These are phyloP conservation scores for Colletotrichum destructivum DNA, from an alignment of 2,329 filamentous ascomycete species.

Conservation along the genomic window DNA sequence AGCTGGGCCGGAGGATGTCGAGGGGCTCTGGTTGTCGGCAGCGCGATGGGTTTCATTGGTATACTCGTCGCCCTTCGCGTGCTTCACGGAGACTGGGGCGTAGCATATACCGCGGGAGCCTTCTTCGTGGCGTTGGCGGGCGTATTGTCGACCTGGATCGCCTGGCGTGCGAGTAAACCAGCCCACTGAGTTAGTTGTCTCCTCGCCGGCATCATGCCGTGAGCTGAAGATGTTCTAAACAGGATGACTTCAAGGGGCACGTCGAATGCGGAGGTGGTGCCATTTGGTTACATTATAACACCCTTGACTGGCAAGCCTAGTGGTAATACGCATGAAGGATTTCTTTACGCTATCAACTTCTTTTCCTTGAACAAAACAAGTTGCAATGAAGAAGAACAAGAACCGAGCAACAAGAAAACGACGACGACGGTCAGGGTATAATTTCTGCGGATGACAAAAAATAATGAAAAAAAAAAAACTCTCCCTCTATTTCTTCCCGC, in stretches of 20 bases:
- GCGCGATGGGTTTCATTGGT: background rate
- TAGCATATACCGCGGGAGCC: slow-evolving; percentile 21
- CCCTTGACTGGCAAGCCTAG: too few species aligned
- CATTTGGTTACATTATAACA: too few species aligned
- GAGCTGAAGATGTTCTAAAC: too few species aligned
- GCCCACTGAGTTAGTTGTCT: background rate
- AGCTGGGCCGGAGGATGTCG: background rate
- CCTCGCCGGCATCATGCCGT: background rate
- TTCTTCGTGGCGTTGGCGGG: slow-evolving; percentile 22
- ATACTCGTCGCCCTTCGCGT: background rate
- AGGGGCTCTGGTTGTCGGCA: fast-evolving
- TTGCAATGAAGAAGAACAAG: background rate
- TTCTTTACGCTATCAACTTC: too few species aligned
- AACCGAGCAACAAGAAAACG: too few species aligned
- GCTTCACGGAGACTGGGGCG: slow-evolving; percentile 10
- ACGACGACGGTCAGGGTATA: too few species aligned
- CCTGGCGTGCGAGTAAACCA: background rate
- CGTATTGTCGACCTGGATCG: background rate
- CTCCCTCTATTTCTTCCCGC: background rate
- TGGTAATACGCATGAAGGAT: too few species aligned
- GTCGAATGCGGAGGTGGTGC: too few species aligned
- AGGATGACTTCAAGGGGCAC: too few species aligned
- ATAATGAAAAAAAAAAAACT: fast-evolving
- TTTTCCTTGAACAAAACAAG: too few species aligned
- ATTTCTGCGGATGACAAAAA: too few species aligned